Percentiles rank a stretch among this genome's conserved stretches.
phyloP scores from a whole-genome alignment of 805 yeast genomes.

The Candida dajiaensis region DNA sequence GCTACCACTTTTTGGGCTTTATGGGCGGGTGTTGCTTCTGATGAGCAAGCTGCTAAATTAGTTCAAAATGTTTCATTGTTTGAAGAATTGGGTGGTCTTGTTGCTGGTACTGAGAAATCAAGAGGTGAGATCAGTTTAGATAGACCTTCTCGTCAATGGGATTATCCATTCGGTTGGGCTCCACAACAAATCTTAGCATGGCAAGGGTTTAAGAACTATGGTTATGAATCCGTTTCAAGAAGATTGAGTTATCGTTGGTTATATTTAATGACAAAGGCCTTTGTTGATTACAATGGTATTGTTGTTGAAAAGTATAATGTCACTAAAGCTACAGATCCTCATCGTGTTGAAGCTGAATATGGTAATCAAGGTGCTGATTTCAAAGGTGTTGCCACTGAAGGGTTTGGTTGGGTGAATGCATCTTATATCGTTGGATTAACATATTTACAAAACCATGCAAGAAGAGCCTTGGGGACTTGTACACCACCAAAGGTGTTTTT shows the following conservation, averaged over 20 bases:
- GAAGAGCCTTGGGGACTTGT: constrained; percentile 69
- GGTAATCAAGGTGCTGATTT: constrained; percentile 95
- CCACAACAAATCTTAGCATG: constrained; percentile 96
- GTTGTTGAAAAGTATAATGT: constrained; percentile 96
- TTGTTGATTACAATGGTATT: constrained; percentile 88
- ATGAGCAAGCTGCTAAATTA: constrained; percentile 61
- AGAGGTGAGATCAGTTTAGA: constrained; percentile 65
- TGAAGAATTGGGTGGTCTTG: constrained; percentile 87
- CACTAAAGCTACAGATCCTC: constrained; percentile 76
- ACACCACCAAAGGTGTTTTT: constrained; percentile 24
- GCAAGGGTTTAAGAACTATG: constrained; percentile 77
- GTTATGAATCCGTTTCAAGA: constrained; percentile 55
- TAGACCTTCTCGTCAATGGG: constrained; percentile 95
- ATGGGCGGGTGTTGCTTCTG: constrained; percentile 71
- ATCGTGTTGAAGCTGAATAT: constrained; percentile 89
- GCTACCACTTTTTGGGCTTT: constrained; percentile 92
- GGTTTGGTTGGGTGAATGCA: constrained; percentile 98
- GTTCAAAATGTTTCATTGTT: constrained; percentile 60
- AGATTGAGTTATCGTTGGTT: constrained; percentile 84
- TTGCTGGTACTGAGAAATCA: constrained; percentile 70
- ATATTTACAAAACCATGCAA: constrained; percentile 57
- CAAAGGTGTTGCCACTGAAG: constrained; percentile 91
- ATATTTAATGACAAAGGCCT: constrained; percentile 81
- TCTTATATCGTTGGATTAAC: constrained; percentile 71
- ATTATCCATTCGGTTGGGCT: constrained; percentile 97